These are phyloP conservation scores for Piper betle DNA, from an alignment of 164 flowering plant species.

Conservation along the genomic window DNA sequence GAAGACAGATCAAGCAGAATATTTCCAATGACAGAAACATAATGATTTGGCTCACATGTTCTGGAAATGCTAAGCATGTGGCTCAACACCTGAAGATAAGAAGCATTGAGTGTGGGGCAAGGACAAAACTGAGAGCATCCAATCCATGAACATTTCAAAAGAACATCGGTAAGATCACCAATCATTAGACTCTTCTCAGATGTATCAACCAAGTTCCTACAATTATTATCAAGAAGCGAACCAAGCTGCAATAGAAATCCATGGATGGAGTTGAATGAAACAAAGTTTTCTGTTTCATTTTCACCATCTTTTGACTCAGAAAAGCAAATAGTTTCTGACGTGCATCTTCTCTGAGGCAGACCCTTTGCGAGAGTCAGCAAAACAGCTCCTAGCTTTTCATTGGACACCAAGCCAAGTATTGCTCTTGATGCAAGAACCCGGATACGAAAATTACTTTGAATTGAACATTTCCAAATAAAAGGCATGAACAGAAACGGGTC, in stretches of 20 bases:
- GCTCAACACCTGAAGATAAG: conserved; percentile 53
- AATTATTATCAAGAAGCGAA: conserved; percentile 68
- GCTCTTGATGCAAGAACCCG: conserved; percentile 94
- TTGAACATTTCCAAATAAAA: conserved; percentile 71
- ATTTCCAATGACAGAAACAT: conserved; percentile 24
- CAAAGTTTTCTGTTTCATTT: conserved; percentile 1
- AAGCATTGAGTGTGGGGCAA: conserved; percentile 54
- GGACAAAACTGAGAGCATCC: conserved; percentile 47
- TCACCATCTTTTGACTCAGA: conserved; percentile 5
- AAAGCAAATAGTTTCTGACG: conserved; percentile 1
- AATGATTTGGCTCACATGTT: conserved; percentile 28
- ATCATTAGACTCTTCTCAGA: conserved; percentile 54
- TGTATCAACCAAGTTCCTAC: conserved; percentile 52
- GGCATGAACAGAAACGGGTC: conserved; percentile 89
- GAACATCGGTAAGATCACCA: conserved; percentile 38
- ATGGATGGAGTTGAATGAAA: conserved; percentile 65
- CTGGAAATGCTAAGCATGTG: conserved; percentile 62
- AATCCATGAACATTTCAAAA: conserved; percentile 57
- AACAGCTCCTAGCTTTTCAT: conserved; percentile 65
- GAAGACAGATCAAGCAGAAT: conserved; percentile 50
- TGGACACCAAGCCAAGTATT: conserved; percentile 68
- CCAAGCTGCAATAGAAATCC: conserved; percentile 71
- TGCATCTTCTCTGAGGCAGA: conserved; percentile 33
- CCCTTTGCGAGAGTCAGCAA: conserved; percentile 56
- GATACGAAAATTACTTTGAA: conserved; percentile 74